Percentiles rank a stretch among this genome's conserved stretches.
Evolutionary conservation across 1,284 basidiomycete species (phyloP).

Genomic region (Ustilago esculenta): DNA sequence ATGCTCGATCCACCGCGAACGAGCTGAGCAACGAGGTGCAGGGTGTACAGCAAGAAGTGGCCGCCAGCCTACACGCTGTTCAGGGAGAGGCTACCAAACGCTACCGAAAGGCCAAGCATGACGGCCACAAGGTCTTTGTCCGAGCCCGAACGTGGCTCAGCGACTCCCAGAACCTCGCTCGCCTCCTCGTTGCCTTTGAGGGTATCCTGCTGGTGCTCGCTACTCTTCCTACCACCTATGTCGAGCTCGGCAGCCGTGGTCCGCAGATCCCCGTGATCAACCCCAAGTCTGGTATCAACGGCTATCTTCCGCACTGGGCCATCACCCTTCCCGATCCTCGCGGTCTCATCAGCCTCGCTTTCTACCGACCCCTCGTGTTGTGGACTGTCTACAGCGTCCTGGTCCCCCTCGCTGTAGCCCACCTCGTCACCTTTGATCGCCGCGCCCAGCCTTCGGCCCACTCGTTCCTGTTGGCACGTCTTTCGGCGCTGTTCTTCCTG

Average conservation of each 20-base stretch:
- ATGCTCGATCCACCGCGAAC: slow-evolving; percentile 45
- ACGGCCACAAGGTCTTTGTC: slow-evolving; percentile 35
- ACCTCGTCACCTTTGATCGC: slow-evolving; percentile 58
- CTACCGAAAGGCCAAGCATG: slow-evolving; percentile 39
- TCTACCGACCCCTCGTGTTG: slow-evolving; percentile 52
- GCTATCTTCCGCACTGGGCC: slow-evolving; percentile 51
- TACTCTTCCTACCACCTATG: slow-evolving; percentile 48
- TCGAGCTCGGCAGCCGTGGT: slow-evolving; percentile 45
- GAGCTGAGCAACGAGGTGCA: slow-evolving; percentile 41
- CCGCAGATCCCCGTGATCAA: slow-evolving; percentile 47
- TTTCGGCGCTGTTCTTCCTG: slow-evolving; percentile 52
- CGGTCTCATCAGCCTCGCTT: slow-evolving; percentile 39
- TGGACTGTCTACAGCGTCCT: slow-evolving; percentile 56
- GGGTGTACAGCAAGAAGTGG: slow-evolving; percentile 47
- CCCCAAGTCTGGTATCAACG: slow-evolving; percentile 41
- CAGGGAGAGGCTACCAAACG: slow-evolving; percentile 32
- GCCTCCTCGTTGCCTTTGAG: slow-evolving; percentile 51
- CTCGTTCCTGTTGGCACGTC: slow-evolving; percentile 53
- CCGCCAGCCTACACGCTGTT: slow-evolving; percentile 41
- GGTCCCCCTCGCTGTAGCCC: slow-evolving; percentile 47
- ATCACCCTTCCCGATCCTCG: slow-evolving; percentile 49
- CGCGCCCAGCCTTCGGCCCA: slow-evolving; percentile 47
- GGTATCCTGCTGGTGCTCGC: slow-evolving; percentile 47
- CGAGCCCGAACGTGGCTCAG: slow-evolving; percentile 43
- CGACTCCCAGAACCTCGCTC: slow-evolving; percentile 52